Base-by-base conservation (phyloP, 495 filamentous ascomycete genomes). In the Aspergillus leporis region DNA sequence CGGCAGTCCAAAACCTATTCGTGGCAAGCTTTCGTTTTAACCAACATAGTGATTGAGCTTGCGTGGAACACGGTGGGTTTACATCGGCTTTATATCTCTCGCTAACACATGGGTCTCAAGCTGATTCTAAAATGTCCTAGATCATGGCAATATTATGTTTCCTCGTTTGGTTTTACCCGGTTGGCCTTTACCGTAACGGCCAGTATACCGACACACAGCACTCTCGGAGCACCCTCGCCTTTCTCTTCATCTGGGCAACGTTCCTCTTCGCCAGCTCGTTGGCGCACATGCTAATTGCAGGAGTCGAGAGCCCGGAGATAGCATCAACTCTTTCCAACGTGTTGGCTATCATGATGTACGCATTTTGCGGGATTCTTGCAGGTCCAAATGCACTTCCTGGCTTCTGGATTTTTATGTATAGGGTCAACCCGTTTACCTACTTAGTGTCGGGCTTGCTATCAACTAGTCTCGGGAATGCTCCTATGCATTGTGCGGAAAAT, bases 361-460 rank as follows among this genome's bases (percentile, higher is more conserved):
- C 51, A 5, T 53, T 53, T 21, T 53, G 51, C 32, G 51, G 51
- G 7, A 57, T 88, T 87, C 53, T 88, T 80, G 56, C 59, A 5
- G 46, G 53, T 21, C 85, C 86, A 0, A 65, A 70, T 9, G 78
- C 75, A 4, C 72, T 88, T 13, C 87, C 87, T 0, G 73, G 81
- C 18, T 91, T 90, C 78, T 89, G 86, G 86, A 85, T 86, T 61
- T 88, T 88, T 74, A 85, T 88, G 81, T 87, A 88, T 67, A 80
- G 83, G 36, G 77, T 86, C 63, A 85, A 81, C 21, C 85, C 87
- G 10, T 80, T 88, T 49, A 85, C 81, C 0, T 88, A 89, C 61
- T 66, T 62, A n/a, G 53, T 59, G 2, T 51, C 53, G 3, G 45
- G 48, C 9, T 19, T 66, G 9, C 32, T 62, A 5, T 74, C 82